phyloP scores from a whole-genome alignment of 768 basidiomycete genomes.

The Coprinellus micaceus region DNA sequence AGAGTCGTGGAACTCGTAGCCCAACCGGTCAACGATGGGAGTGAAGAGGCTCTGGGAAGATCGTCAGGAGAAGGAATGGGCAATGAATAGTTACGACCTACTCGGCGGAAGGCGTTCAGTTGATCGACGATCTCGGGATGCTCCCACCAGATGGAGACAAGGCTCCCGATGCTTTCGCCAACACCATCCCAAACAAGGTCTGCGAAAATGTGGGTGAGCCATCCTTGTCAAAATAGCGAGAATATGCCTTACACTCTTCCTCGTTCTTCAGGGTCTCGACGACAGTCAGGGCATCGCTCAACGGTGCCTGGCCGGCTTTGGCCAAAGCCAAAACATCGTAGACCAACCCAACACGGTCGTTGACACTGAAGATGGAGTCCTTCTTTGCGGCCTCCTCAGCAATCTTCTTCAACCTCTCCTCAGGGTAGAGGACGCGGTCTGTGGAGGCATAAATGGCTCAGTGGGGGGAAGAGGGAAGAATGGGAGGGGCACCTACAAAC shows the following conservation, averaged over 20 bases:
- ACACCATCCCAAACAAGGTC: constrained; percentile 83
- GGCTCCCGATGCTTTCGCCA: constrained; percentile 45
- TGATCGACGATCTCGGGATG: constrained; percentile 48
- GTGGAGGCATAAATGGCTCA: neutral
- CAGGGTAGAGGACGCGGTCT: constrained; percentile 86
- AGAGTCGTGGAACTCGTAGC: constrained; percentile 63
- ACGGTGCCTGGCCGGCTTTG: constrained; percentile 71
- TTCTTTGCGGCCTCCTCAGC: constrained; percentile 73
- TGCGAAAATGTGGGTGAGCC: constrained; percentile 21
- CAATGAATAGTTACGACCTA: constrained; percentile 26
- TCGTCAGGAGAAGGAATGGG: constrained; percentile 6
- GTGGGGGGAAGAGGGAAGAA: neutral
- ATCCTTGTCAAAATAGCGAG: neutral
- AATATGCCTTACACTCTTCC: constrained; percentile 61
- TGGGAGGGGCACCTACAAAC: constrained; percentile 60
- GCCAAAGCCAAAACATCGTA: constrained; percentile 79
- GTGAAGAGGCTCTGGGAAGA: constrained; percentile 52
- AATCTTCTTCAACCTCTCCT: constrained; percentile 73
- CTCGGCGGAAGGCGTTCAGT: constrained; percentile 59
- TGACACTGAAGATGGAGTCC: constrained; percentile 64
- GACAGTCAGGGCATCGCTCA: constrained; percentile 75
- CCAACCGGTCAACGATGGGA: constrained; percentile 75
- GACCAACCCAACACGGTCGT: constrained; percentile 87
- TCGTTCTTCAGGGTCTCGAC: constrained; percentile 68
- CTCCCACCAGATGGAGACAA: constrained; percentile 83